Percentiles rank a stretch among this genome's conserved stretches.
Conservation (phyloP, 2,329 filamentous ascomycete species). For the Neofusicoccum laricinum region DNA sequence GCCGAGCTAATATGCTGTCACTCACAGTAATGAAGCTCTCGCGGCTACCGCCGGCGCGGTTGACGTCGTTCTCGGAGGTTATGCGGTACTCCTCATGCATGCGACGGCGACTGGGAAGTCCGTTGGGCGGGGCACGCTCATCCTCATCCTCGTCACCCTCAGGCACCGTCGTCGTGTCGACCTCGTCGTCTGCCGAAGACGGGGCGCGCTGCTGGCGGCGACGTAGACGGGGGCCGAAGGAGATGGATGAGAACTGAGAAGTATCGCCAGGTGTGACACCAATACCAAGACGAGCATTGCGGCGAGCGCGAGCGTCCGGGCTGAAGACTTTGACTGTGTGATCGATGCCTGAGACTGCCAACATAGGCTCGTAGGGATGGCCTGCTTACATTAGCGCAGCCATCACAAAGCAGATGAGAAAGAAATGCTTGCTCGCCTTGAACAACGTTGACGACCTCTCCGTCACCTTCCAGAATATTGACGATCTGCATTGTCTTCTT, state of each 20-base stretch:
- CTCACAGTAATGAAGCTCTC: constrained; percentile 57
- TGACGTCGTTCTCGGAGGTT: constrained; percentile 60
- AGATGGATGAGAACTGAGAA: constrained; percentile 41
- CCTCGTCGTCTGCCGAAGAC: constrained; percentile 13
- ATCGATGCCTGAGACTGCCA: constrained; percentile 66
- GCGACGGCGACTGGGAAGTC: constrained; percentile 55
- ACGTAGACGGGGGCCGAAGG: constrained; percentile 23
- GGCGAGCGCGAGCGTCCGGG: constrained; percentile 56
- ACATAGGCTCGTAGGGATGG: constrained; percentile 65
- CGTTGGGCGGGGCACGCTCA: constrained; percentile 39
- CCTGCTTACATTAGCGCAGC: constrained; percentile 34
- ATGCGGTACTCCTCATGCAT: constrained; percentile 62
- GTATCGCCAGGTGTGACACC: constrained; percentile 54
- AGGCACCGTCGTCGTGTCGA: constrained; percentile 15
- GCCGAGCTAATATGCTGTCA: constrained; percentile 15
- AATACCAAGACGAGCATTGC: constrained; percentile 55
- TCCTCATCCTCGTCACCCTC: constrained; percentile 35
- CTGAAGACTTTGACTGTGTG: constrained; percentile 68
- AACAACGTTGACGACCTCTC: constrained; percentile 68
- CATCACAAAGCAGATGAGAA: background rate
- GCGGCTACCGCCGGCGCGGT: constrained; percentile 55
- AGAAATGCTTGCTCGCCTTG: constrained; percentile 46
- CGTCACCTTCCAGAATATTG: constrained; percentile 65
- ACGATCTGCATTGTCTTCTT: constrained; percentile 59
- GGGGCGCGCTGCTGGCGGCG: background rate